phyloP scores from a whole-genome alignment of 2,329 filamentous ascomycete genomes.

The Calonectria pauciramosa region DNA sequence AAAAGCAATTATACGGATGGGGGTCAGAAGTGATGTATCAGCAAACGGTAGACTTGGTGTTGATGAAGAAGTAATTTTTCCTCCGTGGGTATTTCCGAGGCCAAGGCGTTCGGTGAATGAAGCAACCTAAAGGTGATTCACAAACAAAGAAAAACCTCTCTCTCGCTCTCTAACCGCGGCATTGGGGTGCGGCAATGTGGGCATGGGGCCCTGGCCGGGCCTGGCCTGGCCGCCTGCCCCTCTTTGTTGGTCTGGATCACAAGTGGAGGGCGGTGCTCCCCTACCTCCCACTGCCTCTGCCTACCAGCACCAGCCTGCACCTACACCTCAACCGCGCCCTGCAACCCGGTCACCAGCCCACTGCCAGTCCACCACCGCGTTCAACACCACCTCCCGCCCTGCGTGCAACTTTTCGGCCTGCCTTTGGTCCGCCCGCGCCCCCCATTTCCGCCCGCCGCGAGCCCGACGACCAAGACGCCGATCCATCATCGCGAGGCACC shows the following conservation, averaged over 20 bases:
- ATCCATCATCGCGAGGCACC: neutral
- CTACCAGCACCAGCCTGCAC: neutral
- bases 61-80: neutral
- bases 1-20: neutral
- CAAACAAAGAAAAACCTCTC: conserved; percentile 10
- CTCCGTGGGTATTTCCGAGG: neutral
- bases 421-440: neutral
- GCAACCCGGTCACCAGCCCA: conserved; percentile 6
- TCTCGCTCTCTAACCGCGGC: conserved; percentile 21
- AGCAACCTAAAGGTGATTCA: neutral
- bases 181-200: conserved; percentile 15
- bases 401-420: conserved; percentile 11
- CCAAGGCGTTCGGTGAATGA: neutral
- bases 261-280: conserved; percentile 24
- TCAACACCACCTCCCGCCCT: conserved; percentile 8
- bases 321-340: conserved; percentile 5
- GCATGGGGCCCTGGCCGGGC: conserved; percentile 31
- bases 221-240: conserved; percentile 36
- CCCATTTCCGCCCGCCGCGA: neutral
- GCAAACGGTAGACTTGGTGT: neutral
- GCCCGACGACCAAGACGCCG: neutral
- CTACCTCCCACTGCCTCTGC: neutral
- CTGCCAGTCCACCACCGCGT: conserved; percentile 6
- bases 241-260: conserved; percentile 36
- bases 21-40: conserved; percentile 14